Evolutionary conservation across 2,329 filamentous ascomycete species (phyloP).

Genomic region (Passalora sequoiae): DNA sequence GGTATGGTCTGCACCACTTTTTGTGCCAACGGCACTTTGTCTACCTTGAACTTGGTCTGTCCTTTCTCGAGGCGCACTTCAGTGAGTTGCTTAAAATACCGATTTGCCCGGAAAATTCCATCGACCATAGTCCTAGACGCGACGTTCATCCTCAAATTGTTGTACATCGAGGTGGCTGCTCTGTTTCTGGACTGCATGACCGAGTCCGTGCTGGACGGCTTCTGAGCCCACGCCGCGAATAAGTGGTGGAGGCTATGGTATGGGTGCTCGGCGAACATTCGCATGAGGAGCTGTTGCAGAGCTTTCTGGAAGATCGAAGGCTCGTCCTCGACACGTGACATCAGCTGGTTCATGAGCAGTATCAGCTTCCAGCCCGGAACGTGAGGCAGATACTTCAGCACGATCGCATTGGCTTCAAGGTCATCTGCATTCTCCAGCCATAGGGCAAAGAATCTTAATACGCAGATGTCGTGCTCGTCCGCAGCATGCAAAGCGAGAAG

Average conservation of each 20-base stretch:
- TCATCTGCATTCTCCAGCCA: constrained; percentile 88
- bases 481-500: constrained; percentile 77
- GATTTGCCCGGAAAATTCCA: constrained; percentile 68
- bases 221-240: constrained; percentile 68
- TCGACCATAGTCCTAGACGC: constrained; percentile 58
- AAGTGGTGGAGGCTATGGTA: constrained; percentile 98
- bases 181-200: constrained; percentile 66
- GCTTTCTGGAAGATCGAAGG: constrained; percentile 68
- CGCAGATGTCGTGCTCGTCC: constrained; percentile 83
- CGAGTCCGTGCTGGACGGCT: constrained; percentile 59
- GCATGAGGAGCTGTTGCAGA: constrained; percentile 66
- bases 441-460: constrained; percentile 83
- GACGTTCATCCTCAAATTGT: constrained; percentile 53
- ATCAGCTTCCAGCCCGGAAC: constrained; percentile 93
- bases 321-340: constrained; percentile 77
- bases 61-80: constrained; percentile 49
- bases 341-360: constrained; percentile 87
- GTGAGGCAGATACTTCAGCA: constrained; percentile 61
- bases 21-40: constrained; percentile 51
- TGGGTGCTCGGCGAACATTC: constrained; percentile 87
- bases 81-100: constrained; percentile 59
- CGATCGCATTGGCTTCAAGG: constrained; percentile 69
- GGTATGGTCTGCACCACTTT: constrained; percentile 40
- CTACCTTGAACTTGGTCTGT: constrained; percentile 50
- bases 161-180: constrained; percentile 66